Conservation (phyloP, 768 basidiomycete species). For the Mycena chlorophos region DNA sequence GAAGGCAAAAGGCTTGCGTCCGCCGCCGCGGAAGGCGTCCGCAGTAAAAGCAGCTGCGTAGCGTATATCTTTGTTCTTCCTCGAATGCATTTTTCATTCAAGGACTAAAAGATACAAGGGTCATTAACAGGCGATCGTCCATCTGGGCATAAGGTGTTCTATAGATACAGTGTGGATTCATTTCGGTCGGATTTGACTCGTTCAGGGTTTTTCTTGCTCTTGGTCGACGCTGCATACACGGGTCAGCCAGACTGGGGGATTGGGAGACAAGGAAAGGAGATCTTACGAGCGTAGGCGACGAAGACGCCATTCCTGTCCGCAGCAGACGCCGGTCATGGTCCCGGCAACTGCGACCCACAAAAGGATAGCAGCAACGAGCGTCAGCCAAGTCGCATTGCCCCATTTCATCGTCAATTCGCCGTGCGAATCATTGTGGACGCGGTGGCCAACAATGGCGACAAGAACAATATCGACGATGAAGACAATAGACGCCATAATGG, state of each 20-base stretch:
- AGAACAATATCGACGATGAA: slow-evolving; percentile 56
- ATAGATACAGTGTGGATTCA: neutral
- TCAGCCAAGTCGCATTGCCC: slow-evolving; percentile 61
- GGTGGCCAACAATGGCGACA: slow-evolving; percentile 45
- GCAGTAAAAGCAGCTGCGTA: slow-evolving; percentile 30
- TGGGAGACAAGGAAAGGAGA: neutral
- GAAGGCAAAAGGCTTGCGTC: slow-evolving; percentile 74
- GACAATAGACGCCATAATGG: slow-evolving; percentile 47
- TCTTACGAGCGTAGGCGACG: neutral
- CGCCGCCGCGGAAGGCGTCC: slow-evolving; percentile 51
- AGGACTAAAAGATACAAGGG: neutral
- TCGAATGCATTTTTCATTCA: neutral
- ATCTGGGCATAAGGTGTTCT: neutral
- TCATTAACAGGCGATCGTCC: neutral
- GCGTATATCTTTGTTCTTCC: neutral
- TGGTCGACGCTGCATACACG: neutral
- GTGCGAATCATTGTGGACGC: slow-evolving; percentile 43
- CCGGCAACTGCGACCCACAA: slow-evolving; percentile 47
- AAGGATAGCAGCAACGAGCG: slow-evolving; percentile 48
- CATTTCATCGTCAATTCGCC: slow-evolving; percentile 42
- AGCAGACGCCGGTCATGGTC: slow-evolving; percentile 37
- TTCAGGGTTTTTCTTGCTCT: neutral
- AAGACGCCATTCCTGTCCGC: slow-evolving; percentile 16
- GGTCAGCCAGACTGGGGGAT: neutral
- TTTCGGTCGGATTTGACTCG: too few species aligned